phyloP scores from a whole-genome alignment of 75 land plant species.

The Isoetes taiwanensis region DNA sequence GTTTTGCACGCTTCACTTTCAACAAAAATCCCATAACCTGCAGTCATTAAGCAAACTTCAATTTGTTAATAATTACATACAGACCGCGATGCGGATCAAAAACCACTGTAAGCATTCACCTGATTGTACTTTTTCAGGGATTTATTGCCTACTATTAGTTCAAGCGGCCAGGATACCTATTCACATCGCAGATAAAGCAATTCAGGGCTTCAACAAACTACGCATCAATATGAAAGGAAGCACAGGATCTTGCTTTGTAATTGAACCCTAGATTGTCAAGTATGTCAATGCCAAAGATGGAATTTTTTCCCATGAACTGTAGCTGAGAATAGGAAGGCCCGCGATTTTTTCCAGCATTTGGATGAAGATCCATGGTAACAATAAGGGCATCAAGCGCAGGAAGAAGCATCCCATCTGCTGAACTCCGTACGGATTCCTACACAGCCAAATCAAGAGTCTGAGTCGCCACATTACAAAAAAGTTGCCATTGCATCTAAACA shows the following conservation, averaged over 20 bases:
- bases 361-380: constrained; percentile 39
- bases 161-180: constrained; percentile 97
- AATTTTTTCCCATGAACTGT: constrained; percentile 29
- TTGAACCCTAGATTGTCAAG: constrained; percentile 55
- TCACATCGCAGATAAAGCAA: constrained; percentile 1
- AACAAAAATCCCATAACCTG: constrained; percentile 82
- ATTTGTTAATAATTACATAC: too few species aligned
- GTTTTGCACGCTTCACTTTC: constrained; percentile 91
- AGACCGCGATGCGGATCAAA: too few species aligned
- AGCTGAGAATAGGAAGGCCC: constrained; percentile 15
- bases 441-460: constrained; percentile 2
- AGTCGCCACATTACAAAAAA: neutral
- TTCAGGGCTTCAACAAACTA: neutral
- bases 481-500: neutral
- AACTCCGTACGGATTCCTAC: constrained; percentile 90
- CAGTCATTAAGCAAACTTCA: neutral
- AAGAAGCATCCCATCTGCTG: constrained; percentile 62
- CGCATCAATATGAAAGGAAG: neutral
- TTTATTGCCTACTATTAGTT: constrained; percentile 68
- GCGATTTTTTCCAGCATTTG: constrained; percentile 2
- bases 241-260: constrained; percentile 45
- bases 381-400: constrained; percentile 71
- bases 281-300: constrained; percentile 55
- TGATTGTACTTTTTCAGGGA: constrained; percentile 92
- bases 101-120: constrained; percentile 44